Evolutionary conservation across 805 yeast genomes (phyloP).

Genomic region (Schizosaccharomyces japonicus): DNA sequence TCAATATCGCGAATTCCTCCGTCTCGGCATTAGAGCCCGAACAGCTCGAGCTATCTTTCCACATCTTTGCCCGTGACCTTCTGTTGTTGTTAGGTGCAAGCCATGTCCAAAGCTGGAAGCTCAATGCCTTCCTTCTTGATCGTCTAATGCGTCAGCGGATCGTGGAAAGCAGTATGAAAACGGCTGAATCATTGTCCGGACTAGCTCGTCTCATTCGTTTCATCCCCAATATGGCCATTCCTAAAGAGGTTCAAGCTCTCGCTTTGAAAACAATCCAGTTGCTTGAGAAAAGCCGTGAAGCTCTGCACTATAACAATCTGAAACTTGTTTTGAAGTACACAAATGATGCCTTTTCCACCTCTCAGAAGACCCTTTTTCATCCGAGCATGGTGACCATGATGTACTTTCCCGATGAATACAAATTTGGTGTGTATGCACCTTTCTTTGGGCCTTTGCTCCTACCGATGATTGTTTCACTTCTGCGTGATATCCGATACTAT

Average conservation of each 20-base stretch:
- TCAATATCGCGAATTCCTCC: not conserved
- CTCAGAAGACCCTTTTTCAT: slow-evolving; percentile 3
- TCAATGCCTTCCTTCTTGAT: not conserved
- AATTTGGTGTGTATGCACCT: slow-evolving; percentile 2
- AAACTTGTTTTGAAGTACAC: not conserved
- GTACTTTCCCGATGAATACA: slow-evolving; percentile 4
- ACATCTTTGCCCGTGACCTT: not conserved
- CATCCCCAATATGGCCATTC: not conserved
- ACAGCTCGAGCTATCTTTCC: not conserved
- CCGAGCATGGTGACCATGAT: slow-evolving; percentile 2
- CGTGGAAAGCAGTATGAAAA: not conserved
- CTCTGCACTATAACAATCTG: not conserved
- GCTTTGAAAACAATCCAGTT: not conserved
- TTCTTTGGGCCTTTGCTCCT: slow-evolving; percentile 2
- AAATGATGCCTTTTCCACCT: not conserved
- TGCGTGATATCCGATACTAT: not conserved
- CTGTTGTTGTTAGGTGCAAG: slow-evolving; percentile 1
- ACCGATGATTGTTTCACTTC: not conserved
- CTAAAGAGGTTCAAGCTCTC: not conserved
- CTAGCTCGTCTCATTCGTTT: not conserved
- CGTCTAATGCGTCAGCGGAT: slow-evolving; percentile 1
- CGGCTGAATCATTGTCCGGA: not conserved
- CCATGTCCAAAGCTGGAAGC: not conserved
- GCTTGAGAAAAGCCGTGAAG: not conserved
- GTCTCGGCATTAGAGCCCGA: not conserved